Base-by-base conservation (phyloP, 768 basidiomycete genomes). In the Tulasnella sp. region DNA sequence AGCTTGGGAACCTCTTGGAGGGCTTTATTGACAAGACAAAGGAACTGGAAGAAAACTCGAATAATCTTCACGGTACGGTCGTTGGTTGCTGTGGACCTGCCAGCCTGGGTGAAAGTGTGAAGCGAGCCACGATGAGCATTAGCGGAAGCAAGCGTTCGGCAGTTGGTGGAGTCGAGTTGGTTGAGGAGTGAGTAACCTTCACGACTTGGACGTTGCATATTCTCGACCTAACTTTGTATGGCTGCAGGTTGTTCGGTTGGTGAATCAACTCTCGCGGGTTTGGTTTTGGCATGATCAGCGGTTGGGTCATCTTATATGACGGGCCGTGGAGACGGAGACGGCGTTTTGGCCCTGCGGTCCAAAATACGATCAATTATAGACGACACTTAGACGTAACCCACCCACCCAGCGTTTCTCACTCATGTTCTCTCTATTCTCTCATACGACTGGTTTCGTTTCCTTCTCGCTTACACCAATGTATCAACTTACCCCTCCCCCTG, bases 11-110 rank as follows among this genome's bases (percentile, higher is more conserved):
- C 15, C 31, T 76, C 67, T 29, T 76, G 29, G 34, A 76, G 17
- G 25, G 37, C 22, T 76, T 76, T 19, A 36, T 69, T 9, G 69
- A 69, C 37, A 3, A 25, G 34, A 70, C 67, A 17, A 69, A n/a
- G 38, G 75, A 64, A 17, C 22, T 76, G 19, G 75, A 42, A 68
- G n/a, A 6, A 22, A 45, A 25, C n/a, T n/a, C 37, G 6, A 25
- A 58, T 25, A 34, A 74, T 34, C 52, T 71, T 19, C 31, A 76
- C 34, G 77, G 77, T 25, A 67, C 77, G 25, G 74, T 78, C 12
- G 69, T 78, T n/a, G 77, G 64, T n/a, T 64, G 45, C 36, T 78
- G 77, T 42, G 77, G 77, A 9, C 77, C 77, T 17, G 34, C 22
- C 38, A 36, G 76, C 22, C 25, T 78, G 29, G 45, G 64, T 22